phyloP scores from a whole-genome alignment of 2,329 filamentous ascomycete genomes.

The Pseudodiploospora longispora region DNA sequence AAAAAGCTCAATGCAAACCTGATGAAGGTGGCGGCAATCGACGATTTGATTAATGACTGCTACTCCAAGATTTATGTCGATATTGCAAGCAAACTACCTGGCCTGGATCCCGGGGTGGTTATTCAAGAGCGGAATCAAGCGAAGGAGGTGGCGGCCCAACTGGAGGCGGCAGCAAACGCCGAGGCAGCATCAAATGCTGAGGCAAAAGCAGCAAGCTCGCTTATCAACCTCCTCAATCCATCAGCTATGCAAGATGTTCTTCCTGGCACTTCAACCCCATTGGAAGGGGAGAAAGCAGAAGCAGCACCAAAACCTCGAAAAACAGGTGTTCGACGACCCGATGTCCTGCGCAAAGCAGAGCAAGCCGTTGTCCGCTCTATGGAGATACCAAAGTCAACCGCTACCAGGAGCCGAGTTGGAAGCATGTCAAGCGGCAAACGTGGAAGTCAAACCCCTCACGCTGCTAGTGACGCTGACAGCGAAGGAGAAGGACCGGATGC shows the following conservation, averaged over 20 bases:
- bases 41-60: constrained; percentile 87
- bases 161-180: constrained; percentile 24
- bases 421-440: constrained; percentile 44
- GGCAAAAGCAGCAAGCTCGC: constrained; percentile 25
- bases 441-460: constrained; percentile 31
- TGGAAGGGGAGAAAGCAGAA: constrained; percentile 34
- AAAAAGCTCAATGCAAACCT: constrained; percentile 75
- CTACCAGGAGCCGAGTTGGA: constrained; percentile 40
- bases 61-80: constrained; percentile 71
- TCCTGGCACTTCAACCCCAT: constrained; percentile 25
- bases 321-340: constrained; percentile 43
- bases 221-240: constrained; percentile 36
- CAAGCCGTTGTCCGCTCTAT: constrained; percentile 44
- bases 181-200: constrained; percentile 20
- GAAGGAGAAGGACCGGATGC: constrained; percentile 34
- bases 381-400: constrained; percentile 38
- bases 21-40: constrained; percentile 78
- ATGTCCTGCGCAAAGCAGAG: constrained; percentile 55
- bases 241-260: constrained; percentile 30
- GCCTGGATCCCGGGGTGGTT: constrained; percentile 37
- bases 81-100: constrained; percentile 52
- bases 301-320: constrained; percentile 32
- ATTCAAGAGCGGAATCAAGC: constrained; percentile 38
- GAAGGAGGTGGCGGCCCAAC: constrained; percentile 31
- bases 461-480: constrained; percentile 28